phyloP scores from a whole-genome alignment of 257 asterid genomes.

The Fraxinus quadrangulata region DNA sequence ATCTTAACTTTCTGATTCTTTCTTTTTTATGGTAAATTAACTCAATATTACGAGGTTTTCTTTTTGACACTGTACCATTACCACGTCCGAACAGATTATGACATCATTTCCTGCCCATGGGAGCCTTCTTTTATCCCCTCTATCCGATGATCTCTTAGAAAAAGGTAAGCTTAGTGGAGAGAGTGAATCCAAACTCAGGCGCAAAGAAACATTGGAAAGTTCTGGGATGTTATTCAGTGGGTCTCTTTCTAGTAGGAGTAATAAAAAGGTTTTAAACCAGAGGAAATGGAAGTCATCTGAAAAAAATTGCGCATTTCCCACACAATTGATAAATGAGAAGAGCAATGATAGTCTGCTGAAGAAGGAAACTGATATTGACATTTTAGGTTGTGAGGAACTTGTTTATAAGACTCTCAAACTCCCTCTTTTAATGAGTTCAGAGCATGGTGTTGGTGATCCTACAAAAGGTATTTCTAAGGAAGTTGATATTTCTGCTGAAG shows the following conservation, averaged over 20 bases:
- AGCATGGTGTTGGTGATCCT: conserved; percentile 35
- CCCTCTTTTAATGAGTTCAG: conserved; percentile 70
- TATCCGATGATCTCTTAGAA: conserved; percentile 59
- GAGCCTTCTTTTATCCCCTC: conserved; percentile 71
- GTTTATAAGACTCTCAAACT: conserved; percentile 77
- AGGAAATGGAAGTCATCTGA: conserved; percentile 44
- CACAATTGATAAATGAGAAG: conserved; percentile 35
- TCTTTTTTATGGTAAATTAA: conserved; percentile 6
- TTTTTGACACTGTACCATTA: conserved; percentile 19
- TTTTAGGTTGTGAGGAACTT: conserved; percentile 67
- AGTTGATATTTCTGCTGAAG: conserved; percentile 30
- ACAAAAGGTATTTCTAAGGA: conserved; percentile 39
- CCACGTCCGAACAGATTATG: conserved; percentile 66
- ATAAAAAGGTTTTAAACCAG: conserved; percentile 45
- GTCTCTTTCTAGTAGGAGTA: conserved; percentile 48
- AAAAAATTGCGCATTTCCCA: conserved; percentile 34
- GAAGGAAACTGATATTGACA: conserved; percentile 56
- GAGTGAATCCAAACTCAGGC: conserved; percentile 40
- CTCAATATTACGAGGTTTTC: conserved; percentile 18
- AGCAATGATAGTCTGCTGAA: conserved; percentile 28
- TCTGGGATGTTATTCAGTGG: conserved; percentile 49
- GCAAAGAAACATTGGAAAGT: conserved; percentile 38
- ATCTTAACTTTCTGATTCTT: conserved; percentile 5
- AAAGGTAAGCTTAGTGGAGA: conserved; percentile 48
- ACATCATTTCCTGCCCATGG: conserved; percentile 56